Evolutionary conservation across 2,329 filamentous ascomycete species (phyloP).

Genomic region (Aspergillus niger): DNA sequence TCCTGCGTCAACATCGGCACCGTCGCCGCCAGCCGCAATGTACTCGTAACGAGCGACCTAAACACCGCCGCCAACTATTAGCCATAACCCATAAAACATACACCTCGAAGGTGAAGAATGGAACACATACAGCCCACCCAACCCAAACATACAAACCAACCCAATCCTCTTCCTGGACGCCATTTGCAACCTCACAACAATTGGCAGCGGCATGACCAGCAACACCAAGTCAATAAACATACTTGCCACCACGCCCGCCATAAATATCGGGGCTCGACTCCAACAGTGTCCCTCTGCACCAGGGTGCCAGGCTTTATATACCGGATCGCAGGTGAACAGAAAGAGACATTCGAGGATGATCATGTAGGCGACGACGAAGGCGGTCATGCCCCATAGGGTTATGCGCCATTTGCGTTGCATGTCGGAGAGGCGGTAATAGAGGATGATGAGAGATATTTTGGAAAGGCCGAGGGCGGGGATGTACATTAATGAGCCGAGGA

Average conservation of each 20-base stretch:
- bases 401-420: constrained; percentile 2
- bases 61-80: not conserved
- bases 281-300: not conserved
- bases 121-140: not conserved
- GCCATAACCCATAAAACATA: not conserved
- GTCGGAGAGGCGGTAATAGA: constrained; percentile 9
- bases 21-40: not conserved
- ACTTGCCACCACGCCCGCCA: constrained; percentile 4
- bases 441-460: constrained; percentile 7
- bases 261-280: not conserved
- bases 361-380: constrained; percentile 1
- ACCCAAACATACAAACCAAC: constrained; percentile 1
- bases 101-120: not conserved
- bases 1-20: not conserved
- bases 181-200: constrained; percentile 1
- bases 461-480: constrained; percentile 4
- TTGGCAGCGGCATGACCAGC: not conserved
- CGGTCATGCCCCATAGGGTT: constrained; percentile 1
- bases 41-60: not conserved
- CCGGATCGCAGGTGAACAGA: not conserved
- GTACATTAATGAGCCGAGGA: constrained; percentile 2
- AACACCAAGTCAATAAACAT: constrained; percentile 2
- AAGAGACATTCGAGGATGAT: constrained; percentile 1
- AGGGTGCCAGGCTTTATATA: not conserved
- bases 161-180: not conserved